Conservation (phyloP, 2,329 filamentous ascomycete species). For the Paraphoma chrysanthemicola region DNA sequence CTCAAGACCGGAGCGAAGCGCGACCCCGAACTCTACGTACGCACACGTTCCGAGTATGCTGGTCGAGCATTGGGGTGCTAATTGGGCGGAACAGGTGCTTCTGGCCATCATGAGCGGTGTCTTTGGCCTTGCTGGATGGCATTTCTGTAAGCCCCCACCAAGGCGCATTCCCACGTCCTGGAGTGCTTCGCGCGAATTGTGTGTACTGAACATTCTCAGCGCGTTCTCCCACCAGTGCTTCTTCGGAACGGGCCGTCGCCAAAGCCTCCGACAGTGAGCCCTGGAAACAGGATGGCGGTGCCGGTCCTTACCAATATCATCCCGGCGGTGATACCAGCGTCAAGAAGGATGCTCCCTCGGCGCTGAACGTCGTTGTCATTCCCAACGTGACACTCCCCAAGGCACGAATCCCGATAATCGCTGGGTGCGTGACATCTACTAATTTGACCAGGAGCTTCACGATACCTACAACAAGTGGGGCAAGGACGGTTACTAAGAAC, state of each 20-base stretch:
- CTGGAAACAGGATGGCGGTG: slow-evolving; percentile 73
- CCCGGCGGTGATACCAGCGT: slow-evolving; percentile 82
- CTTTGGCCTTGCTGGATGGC: slow-evolving; percentile 87
- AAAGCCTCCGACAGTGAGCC: slow-evolving; percentile 83
- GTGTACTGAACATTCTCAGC: slow-evolving; percentile 58
- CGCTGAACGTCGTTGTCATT: slow-evolving; percentile 91
- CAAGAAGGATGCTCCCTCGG: slow-evolving; percentile 90
- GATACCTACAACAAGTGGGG: slow-evolving; percentile 99
- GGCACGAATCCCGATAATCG: slow-evolving; percentile 39
- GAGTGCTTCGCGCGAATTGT: too few species aligned
- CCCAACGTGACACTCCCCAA: slow-evolving; percentile 92
- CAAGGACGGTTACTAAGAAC: slow-evolving; percentile 80
- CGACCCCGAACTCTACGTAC: slow-evolving; percentile 79
- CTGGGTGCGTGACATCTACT: background rate
- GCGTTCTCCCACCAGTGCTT: slow-evolving; percentile 82
- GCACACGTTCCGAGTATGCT: slow-evolving; percentile 27
- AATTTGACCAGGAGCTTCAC: slow-evolving; percentile 73
- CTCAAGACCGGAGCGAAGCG: slow-evolving; percentile 70
- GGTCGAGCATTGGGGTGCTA: slow-evolving; percentile 21
- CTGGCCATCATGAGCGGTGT: slow-evolving; percentile 89
- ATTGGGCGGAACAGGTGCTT: slow-evolving; percentile 70
- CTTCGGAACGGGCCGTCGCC: slow-evolving; percentile 79
- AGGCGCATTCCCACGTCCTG: background rate
- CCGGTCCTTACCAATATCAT: slow-evolving; percentile 70
- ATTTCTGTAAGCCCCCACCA: slow-evolving; percentile 69